These are phyloP conservation scores for Bocquillonia castaneifolia DNA, from an alignment of 441 rosid genomes.

Conservation along the genomic window DNA sequence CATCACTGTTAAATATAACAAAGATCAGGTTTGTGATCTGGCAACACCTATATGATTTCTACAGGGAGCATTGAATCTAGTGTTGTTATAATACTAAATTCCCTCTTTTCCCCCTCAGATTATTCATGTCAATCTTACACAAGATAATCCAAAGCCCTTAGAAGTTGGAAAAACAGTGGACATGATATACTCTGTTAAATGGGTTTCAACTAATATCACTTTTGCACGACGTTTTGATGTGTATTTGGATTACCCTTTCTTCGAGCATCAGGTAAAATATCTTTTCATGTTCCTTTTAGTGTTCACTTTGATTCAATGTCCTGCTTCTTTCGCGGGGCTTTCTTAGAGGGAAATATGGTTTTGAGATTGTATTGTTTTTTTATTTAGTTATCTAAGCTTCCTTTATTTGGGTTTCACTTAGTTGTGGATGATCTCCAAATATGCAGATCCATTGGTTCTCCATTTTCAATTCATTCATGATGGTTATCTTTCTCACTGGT, in stretches of 20 bases:
- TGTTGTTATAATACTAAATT: not conserved
- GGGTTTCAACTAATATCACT: slow-evolving; percentile 60
- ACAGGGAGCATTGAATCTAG: slow-evolving; percentile 13
- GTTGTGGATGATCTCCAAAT: slow-evolving; percentile 19
- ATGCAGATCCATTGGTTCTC: slow-evolving; percentile 98
- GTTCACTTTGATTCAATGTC: not conserved
- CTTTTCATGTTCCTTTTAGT: slow-evolving; percentile 4
- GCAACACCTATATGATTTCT: slow-evolving; percentile 12
- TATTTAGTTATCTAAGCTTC: not conserved
- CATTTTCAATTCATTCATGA: slow-evolving; percentile 96
- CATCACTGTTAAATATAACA: slow-evolving; percentile 60
- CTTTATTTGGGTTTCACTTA: slow-evolving; percentile 7
- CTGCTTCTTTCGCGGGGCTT: not conserved
- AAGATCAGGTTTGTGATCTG: slow-evolving; percentile 66
- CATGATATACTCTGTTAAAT: slow-evolving; percentile 78
- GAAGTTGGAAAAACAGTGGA: slow-evolving; percentile 65
- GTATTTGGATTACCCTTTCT: slow-evolving; percentile 90
- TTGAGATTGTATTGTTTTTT: slow-evolving; percentile 2
- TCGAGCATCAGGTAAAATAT: slow-evolving; percentile 83
- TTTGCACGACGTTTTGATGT: slow-evolving; percentile 93
- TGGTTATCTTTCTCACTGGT: slow-evolving; percentile 98
- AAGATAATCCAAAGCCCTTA: slow-evolving; percentile 67
- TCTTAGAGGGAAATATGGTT: not conserved
- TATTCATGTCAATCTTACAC: slow-evolving; percentile 87
- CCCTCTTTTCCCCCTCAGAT: slow-evolving; percentile 39